These are phyloP conservation scores for Neckera pumila DNA, from an alignment of 225 moss, liverwort and hornwort species.

Conservation along the genomic window DNA sequence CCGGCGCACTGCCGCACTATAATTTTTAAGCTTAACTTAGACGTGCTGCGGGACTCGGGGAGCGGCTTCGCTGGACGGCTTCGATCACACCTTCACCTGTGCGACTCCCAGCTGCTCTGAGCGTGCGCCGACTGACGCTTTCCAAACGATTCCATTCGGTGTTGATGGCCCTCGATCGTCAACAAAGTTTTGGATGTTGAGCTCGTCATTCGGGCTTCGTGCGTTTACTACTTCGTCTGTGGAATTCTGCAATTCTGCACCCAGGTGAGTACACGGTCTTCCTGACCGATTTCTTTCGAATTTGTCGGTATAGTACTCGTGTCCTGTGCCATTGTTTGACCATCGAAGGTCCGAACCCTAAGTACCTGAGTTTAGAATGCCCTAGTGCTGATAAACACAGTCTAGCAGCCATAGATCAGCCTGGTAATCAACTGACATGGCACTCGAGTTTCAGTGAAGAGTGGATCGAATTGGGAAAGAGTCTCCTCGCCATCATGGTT, in stretches of 20 bases:
- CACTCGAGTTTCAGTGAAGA: neutral
- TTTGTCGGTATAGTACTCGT: too few species aligned
- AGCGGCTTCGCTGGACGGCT: neutral
- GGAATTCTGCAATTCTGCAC: neutral
- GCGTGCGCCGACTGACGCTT: neutral
- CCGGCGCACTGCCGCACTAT: too few species aligned
- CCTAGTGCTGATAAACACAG: too few species aligned
- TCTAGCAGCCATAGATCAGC: too few species aligned
- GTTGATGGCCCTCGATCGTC: neutral
- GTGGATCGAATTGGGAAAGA: neutral
- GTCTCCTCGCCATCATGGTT: neutral
- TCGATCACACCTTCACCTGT: too few species aligned
- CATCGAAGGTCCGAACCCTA: neutral
- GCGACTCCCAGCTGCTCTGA: too few species aligned
- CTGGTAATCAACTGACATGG: neutral
- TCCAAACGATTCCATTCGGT: too few species aligned
- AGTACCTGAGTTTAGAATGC: neutral
- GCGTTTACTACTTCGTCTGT: accelerated
- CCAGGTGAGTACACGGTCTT: neutral
- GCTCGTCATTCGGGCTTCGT: neutral
- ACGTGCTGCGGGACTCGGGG: too few species aligned
- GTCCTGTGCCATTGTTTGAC: neutral
- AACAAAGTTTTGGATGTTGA: neutral
- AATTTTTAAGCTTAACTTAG: too few species aligned
- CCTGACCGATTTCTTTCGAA: too few species aligned